Evolutionary conservation across 164 flowering plant species (phyloP), one percentile per base, ranked within the genome.

Genomic region (Magnolia officinalis): DNA sequence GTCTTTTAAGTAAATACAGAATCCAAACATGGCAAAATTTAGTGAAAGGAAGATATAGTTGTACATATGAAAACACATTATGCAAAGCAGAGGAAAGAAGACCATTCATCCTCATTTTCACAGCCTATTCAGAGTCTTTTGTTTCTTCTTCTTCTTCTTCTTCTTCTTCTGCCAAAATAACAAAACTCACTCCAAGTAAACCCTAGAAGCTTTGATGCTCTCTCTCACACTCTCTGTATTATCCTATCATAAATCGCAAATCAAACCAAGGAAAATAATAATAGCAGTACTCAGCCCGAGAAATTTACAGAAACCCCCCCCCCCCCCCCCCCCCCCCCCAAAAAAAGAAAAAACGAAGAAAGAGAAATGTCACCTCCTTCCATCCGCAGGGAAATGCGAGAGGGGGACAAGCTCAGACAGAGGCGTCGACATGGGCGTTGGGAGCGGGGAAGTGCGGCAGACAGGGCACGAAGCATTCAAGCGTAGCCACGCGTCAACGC

Each of bases 391-490:
- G 71, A 87, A 92, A 79, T 86, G 97, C 2, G 97, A 89, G 6
- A 95, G 84, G 45, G 98, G 98, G 45, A 93, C 98, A 58, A 95
- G 87, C 85, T 95, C 98, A 10, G 90, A 83, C 73, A 91, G 67
- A 61, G 97, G 98, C 68, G 98, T 95, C 8, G 98, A 92, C 18
- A 91, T 72, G 16, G 98, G 98, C 11, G 98, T 95, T 2, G 97
- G 98, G n/a, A 95, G 83, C 31, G 98, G 98, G 11, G 98, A 95
- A 82, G 86, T 95, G 72, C 98, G 86, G 79, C 99, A 96, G n/a
- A 96, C 93, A 0, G 99, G 99, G 72, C 98, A 96, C 8, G 97
- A 91, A 14, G 92, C 96, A 52, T 90, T 92, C 51, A 92, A 87
- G 81, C 85, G 86, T 61, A 96, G 82, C 98, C 99, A 96, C n/a